A percentile compares a stretch with the other conserved stretches of the same genome.
These are phyloP conservation scores for Diplotaxis tenuifolia DNA, from an alignment of 345 rosid genomes.

Conservation along the genomic window DNA sequence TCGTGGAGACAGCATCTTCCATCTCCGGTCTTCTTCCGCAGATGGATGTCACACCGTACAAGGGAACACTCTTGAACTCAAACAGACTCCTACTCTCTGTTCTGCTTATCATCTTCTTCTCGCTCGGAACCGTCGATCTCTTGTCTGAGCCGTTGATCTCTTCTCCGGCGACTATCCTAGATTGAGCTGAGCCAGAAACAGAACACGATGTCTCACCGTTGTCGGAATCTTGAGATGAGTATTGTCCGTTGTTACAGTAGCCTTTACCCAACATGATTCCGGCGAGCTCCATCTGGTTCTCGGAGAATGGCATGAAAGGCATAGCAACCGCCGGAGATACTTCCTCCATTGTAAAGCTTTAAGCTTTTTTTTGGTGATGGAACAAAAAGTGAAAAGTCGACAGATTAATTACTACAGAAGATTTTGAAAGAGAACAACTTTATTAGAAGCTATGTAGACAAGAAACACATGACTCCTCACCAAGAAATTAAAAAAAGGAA, in stretches of 20 bases:
- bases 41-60: slow-evolving; percentile 64
- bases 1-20: slow-evolving; percentile 71
- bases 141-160: slow-evolving; percentile 27
- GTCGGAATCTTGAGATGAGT: slow-evolving; percentile 36
- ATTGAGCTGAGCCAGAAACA: slow-evolving; percentile 36
- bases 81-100: slow-evolving; percentile 47
- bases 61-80: slow-evolving; percentile 41
- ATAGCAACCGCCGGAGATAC: slow-evolving; percentile 44
- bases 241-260: slow-evolving; percentile 37
- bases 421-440: slow-evolving; percentile 13
- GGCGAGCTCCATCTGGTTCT: slow-evolving; percentile 41
- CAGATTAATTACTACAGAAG: slow-evolving; percentile 25
- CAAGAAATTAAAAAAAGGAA: background rate
- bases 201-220: slow-evolving; percentile 38
- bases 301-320: slow-evolving; percentile 43
- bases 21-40: slow-evolving; percentile 75
- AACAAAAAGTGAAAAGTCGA: slow-evolving; percentile 29
- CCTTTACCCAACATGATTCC: slow-evolving; percentile 49
- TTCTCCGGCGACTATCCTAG: slow-evolving; percentile 27
- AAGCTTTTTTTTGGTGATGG: background rate
- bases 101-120: slow-evolving; percentile 38
- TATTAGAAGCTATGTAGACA: slow-evolving; percentile 16
- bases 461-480: slow-evolving; percentile 27
- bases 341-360: slow-evolving; percentile 49
- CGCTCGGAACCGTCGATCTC: slow-evolving; percentile 18